These are phyloP conservation scores for Blastobotrys aristatus DNA, from an alignment of 1,139 yeast genomes.

Conservation along the genomic window DNA sequence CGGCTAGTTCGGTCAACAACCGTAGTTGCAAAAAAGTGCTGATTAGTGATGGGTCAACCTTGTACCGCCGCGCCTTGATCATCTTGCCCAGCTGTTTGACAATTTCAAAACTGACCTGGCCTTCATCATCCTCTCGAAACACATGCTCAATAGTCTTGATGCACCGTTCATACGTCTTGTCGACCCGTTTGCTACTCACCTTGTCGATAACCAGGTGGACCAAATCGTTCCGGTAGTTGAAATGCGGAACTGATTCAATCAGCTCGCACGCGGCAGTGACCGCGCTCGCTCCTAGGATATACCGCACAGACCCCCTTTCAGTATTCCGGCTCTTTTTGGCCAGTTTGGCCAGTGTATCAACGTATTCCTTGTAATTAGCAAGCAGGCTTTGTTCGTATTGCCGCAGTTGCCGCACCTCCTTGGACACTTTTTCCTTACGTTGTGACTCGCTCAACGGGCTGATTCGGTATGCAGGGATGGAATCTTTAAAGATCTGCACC, in stretches of 20 bases:
- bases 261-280: constrained; percentile 78
- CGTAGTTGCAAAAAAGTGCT: constrained; percentile 69
- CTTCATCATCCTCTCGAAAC: constrained; percentile 66
- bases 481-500: constrained; percentile 76
- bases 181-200: constrained; percentile 30
- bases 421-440: constrained; percentile 64
- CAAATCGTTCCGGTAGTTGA: constrained; percentile 74
- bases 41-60: constrained; percentile 79
- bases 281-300: constrained; percentile 52
- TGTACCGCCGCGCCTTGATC: constrained; percentile 65
- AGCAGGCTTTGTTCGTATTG: constrained; percentile 76
- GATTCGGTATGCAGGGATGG: constrained; percentile 85
- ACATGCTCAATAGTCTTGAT: constrained; percentile 60
- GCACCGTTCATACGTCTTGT: constrained; percentile 51
- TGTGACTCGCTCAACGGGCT: constrained; percentile 79
- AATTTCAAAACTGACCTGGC: constrained; percentile 73
- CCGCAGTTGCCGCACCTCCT: constrained; percentile 71
- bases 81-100: constrained; percentile 64
- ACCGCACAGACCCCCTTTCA: constrained; percentile 35
- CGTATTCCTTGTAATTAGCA: constrained; percentile 61
- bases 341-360: constrained; percentile 47
- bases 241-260: constrained; percentile 61
- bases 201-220: constrained; percentile 57
- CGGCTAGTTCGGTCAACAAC: constrained; percentile 63
- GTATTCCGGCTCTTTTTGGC: constrained; percentile 25